Evolutionary conservation across 371 early-diverging fungal genomes (phyloP), one percentile per base, ranked within the genome.

Genomic region (Dinochytrium kinnereticum): DNA sequence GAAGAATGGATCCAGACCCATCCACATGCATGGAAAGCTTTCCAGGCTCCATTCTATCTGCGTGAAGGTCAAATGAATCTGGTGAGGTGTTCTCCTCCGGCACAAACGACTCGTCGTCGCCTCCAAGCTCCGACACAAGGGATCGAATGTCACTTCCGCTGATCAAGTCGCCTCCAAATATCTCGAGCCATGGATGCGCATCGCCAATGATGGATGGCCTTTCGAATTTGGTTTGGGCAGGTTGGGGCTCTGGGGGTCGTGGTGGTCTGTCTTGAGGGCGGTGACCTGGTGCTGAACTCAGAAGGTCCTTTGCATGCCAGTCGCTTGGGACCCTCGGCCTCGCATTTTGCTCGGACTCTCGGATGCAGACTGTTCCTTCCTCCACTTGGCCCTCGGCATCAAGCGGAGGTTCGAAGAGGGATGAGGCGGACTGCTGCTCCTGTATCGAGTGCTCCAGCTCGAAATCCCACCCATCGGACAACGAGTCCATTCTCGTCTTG

Each of bases 401-500:
- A 19, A 44, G 7, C 13, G 44, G 44, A 13, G 26, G 13, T 7
- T 13, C 26, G n/a, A 15, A 24, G n/a, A 24, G 13, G n/a, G n/a
- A 21, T 13, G n/a, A n/a, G 24, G 13, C 17, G 26, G 13, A 5
- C 7, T 53, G 55, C 17, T 15, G 17, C 5, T 24, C 55, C 5
- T n/a, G 17, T 7, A 53, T 5, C n/a, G 55, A 53, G 7, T 53
- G 13, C 55, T 53, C 55, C 5, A 53, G 55, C 55, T 53, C 55
- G 55, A 53, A 53, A 53, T 53, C 55, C 55, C 55, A 53, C 26
- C n/a, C 26, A 26, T 53, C 55, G n/a, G 55, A 53, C 44, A 44
- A 13, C 13, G 44, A 44, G 44, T 44, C 44, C 44, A 44, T n/a
- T n/a, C n/a, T n/a, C n/a, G n/a, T n/a, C n/a, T n/a, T n/a, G n/a